Conservation (phyloP, 306 rosid genomes). For the Pueraria montana region DNA sequence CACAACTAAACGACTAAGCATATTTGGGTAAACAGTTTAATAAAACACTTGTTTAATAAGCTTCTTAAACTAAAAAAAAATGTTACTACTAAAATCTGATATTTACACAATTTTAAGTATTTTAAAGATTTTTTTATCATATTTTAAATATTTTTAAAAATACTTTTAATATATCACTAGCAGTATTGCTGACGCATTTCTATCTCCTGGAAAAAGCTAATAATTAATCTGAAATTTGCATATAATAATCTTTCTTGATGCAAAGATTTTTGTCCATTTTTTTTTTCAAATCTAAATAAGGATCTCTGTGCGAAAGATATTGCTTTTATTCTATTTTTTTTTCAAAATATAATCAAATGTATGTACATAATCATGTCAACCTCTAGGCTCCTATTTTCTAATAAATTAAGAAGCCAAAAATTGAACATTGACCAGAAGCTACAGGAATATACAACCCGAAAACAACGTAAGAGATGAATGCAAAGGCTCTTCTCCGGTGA, state of each 20-base stretch:
- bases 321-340: constrained; percentile 57
- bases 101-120: too few species aligned
- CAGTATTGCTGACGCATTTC: too few species aligned
- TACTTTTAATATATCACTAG: too few species aligned
- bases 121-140: too few species aligned
- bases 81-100: too few species aligned
- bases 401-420: constrained; percentile 50
- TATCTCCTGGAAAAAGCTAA: too few species aligned
- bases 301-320: constrained; percentile 1
- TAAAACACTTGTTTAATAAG: not conserved
- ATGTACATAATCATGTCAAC: constrained; percentile 54
- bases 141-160: too few species aligned
- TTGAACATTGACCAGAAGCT: constrained; percentile 48
- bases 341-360: constrained; percentile 48
- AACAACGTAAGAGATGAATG: constrained; percentile 4
- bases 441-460: constrained; percentile 56
- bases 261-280: too few species aligned
- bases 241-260: too few species aligned
- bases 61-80: too few species aligned
- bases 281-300: too few species aligned
- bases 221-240: too few species aligned
- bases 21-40: not conserved
- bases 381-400: constrained; percentile 42
- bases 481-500: constrained; percentile 31
- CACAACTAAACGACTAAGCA: not conserved